Percentiles rank a stretch among this genome's conserved stretches.
Evolutionary conservation across 306 rosid species (phyloP).

Genomic region (Corylus avellana): DNA sequence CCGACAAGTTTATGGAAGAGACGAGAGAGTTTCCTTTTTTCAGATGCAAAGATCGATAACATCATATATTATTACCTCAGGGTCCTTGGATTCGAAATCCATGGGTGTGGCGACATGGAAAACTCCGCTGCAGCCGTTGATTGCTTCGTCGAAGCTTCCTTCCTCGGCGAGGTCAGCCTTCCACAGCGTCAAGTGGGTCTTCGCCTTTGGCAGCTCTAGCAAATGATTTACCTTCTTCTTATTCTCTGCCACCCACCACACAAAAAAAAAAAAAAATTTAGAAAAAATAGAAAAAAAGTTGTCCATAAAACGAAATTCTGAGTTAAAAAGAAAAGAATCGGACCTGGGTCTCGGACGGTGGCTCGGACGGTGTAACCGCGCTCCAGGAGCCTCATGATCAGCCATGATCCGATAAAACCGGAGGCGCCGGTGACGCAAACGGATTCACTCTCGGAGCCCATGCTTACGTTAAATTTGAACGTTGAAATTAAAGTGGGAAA

Average conservation of each 20-base stretch:
- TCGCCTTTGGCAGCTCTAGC: conserved; percentile 59
- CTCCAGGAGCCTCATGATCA: conserved; percentile 67
- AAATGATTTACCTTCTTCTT: conserved; percentile 77
- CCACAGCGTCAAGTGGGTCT: conserved; percentile 58
- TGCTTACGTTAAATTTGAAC: neutral
- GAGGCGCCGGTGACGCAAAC: conserved; percentile 81
- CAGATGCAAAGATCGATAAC: neutral
- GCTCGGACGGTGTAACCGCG: conserved; percentile 72
- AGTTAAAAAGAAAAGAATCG: neutral
- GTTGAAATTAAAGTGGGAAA: no score
- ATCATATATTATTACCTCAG: conserved; percentile 47
- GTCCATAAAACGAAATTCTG: neutral
- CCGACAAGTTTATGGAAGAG: no score
- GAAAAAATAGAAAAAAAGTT: neutral
- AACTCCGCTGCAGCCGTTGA: conserved; percentile 70
- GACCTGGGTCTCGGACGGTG: conserved; percentile 81
- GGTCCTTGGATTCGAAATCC: conserved; percentile 81
- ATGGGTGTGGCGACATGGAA: conserved; percentile 90
- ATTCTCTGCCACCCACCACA: conserved; percentile 36
- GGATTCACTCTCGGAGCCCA: conserved; percentile 36
- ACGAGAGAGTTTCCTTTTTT: neutral
- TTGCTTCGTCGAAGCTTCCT: conserved; percentile 80
- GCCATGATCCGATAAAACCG: conserved; percentile 83
- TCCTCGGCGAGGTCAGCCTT: conserved; percentile 66
- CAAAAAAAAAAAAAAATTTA: neutral